phyloP scores from a whole-genome alignment of 768 basidiomycete genomes.

The Termitomyces sp. region DNA sequence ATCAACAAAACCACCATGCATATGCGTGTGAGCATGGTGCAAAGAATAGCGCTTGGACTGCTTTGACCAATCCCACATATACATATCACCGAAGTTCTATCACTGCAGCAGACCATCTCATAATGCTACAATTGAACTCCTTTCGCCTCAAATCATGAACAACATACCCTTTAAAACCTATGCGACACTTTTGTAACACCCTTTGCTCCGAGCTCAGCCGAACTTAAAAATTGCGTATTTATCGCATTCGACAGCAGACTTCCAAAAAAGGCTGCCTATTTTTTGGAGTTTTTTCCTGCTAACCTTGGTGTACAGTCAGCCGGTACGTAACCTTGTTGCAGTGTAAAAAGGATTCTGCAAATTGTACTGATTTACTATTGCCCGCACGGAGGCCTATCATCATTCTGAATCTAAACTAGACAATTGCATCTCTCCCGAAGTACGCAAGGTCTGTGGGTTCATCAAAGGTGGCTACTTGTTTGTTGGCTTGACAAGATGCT shows the following conservation, averaged over 20 bases:
- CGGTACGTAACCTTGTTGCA: neutral
- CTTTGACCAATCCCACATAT: neutral
- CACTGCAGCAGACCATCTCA: neutral
- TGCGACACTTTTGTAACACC: neutral
- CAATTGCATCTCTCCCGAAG: constrained; percentile 7
- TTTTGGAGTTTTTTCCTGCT: neutral
- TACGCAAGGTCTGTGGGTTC: constrained; percentile 16
- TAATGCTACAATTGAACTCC: neutral
- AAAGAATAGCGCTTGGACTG: neutral
- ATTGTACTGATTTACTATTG: neutral
- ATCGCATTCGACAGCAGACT: neutral
- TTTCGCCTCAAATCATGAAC: neutral
- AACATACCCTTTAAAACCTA: neutral
- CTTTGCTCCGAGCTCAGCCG: neutral
- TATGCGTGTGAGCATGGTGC: neutral
- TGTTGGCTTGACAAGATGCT: constrained; percentile 25
- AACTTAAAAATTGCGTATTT: neutral
- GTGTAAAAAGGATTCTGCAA: neutral
- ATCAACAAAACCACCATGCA: neutral
- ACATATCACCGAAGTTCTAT: neutral
- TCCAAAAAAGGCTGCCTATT: neutral
- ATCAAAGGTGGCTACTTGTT: constrained; percentile 23
- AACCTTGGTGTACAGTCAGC: neutral
- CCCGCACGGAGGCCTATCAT: constrained; percentile 2
- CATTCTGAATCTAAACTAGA: neutral